Base-by-base conservation (phyloP, 352 stramenopile species). In the Stramenopiles sp. region DNA sequence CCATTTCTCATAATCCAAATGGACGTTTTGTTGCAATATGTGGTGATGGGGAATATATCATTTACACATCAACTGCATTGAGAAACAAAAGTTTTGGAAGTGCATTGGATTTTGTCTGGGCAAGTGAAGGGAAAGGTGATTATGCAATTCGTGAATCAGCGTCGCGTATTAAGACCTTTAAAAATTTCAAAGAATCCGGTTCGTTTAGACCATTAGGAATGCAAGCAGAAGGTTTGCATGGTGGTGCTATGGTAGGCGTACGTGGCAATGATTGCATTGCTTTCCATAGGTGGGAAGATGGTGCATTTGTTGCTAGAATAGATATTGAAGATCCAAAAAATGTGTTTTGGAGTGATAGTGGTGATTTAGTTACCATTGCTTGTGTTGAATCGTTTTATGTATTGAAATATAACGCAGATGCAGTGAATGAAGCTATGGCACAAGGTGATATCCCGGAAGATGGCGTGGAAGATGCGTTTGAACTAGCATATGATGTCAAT, bases 41-140 rank as follows among this genome's bases (percentile, higher is more conserved):
- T 81, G 96, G 96, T 30, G 96, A 99, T 86, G 95, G 95, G 63
- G 96, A 99, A 87, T 99, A 99, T 87, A 98, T 99, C 82, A 99
- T 99, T 83, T 99, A 99, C 87, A 99, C 96, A 30, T 92, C 94
- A 30, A 32, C 30, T 77, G 89, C 89, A n/a, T 83, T 93, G 27
- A 78, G 89, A 78, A 93, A 93, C 85, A 98, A 98, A 84, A 92
- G 92, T 0, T 99, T 98, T 83, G 96, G 96, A 43, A 88, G 92
- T 43, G 95, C 91, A 0, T 88, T 99, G 32, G 96, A 99, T 85
- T 98, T 99, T 89, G 94, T 94, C 27, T 99, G 96, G 96, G 95
- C 89, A 43, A 90, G 90, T 0, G 92, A 89, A 4, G 96, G 95
- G 74, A 98, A 95, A 1, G 95, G 95, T 43, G 96, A 99, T 84